Evolutionary conservation across 2,329 filamentous ascomycete genomes (phyloP), one percentile per base, ranked within the genome.

Genomic region (Trichoderma sp.): DNA sequence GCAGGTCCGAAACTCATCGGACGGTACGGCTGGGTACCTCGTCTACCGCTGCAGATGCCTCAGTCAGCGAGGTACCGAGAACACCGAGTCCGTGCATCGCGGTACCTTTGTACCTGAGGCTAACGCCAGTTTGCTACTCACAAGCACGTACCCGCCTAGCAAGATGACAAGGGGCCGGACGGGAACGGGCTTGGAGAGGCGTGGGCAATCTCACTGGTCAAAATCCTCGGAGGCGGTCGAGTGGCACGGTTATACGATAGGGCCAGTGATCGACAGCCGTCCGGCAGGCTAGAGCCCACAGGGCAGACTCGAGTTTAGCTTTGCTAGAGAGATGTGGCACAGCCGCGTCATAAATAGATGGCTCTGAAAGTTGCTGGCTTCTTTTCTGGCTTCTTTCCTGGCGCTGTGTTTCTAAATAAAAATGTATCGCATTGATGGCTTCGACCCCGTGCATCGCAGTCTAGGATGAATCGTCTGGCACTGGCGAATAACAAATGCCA

Each of bases 311-410:
- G 66, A 61, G 17, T 34, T 43, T 57, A 67, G 32, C 50, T 57
- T 30, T 67, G 17, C 55, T 58, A 17, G 15, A 34, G 39, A 62
- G 53, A 32, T 15, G 67, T 13, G 63, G 39, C 70, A 71, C 64
- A 71, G 70, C 70, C 70, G 67, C 70, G 30, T 68, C 30, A 23
- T 26, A 68, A 71, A 71, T 71, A 71, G 70, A 50, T 50, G 43
- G 47, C 47, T 53, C 11, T 53, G 11, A 23, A 23, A 23, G 47
- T 13, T 23, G 47, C n/a, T 15, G 11, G 47, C n/a, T 53, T 20
- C 5, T 0, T 53, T 4, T 23, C 3, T 53, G 47, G 43, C 11
- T 12, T 20, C 47, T 12, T 23, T 53, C 20, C n/a, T 53, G 47
- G 47, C 47, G 20, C 20, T 20, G 4, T 53, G 47, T 53, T 53